Percentiles rank a stretch among this genome's conserved stretches.
phyloP scores from a whole-genome alignment of 1,139 yeast genomes.

The Geotrichum siamense region DNA sequence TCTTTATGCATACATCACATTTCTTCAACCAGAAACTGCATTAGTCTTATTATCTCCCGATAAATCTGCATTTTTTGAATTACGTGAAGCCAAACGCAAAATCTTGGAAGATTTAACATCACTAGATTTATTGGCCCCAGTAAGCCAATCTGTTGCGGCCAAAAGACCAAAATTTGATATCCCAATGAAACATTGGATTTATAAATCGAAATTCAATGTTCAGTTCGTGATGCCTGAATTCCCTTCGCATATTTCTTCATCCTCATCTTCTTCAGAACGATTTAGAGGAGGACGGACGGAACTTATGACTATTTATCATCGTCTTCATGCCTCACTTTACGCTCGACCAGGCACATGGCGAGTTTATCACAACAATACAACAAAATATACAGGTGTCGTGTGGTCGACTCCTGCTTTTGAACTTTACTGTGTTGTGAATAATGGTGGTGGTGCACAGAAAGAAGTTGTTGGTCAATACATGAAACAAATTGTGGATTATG shows the following conservation, averaged over 20 bases:
- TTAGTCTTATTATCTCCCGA: conserved; percentile 74
- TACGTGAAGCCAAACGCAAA: conserved; percentile 53
- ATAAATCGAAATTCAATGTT: conserved; percentile 57
- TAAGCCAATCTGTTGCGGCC: conserved; percentile 29
- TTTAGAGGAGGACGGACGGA: conserved; percentile 31
- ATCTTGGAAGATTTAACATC: conserved; percentile 43
- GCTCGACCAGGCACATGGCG: conserved; percentile 28
- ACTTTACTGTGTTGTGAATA: conserved; percentile 42
- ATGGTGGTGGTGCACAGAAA: conserved; percentile 42
- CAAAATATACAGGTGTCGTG: conserved; percentile 43
- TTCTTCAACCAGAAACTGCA: conserved; percentile 47
- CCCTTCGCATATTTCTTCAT: conserved; percentile 15
- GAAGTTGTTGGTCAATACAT: conserved; percentile 48
- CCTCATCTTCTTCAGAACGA: neutral
- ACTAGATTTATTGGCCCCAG: conserved; percentile 34
- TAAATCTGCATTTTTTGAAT: conserved; percentile 70
- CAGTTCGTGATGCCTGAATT: conserved; percentile 48
- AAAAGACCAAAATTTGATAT: neutral
- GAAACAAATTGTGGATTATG: conserved; percentile 49
- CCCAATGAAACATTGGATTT: conserved; percentile 65
- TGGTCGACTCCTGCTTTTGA: conserved; percentile 55
- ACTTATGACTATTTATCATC: conserved; percentile 40
- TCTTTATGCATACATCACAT: conserved; percentile 68
- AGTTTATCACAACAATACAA: conserved; percentile 31
- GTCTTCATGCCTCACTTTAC: conserved; percentile 37